Evolutionary conservation across 495 filamentous ascomycete species (phyloP).

Genomic region (Neurospora sp.): DNA sequence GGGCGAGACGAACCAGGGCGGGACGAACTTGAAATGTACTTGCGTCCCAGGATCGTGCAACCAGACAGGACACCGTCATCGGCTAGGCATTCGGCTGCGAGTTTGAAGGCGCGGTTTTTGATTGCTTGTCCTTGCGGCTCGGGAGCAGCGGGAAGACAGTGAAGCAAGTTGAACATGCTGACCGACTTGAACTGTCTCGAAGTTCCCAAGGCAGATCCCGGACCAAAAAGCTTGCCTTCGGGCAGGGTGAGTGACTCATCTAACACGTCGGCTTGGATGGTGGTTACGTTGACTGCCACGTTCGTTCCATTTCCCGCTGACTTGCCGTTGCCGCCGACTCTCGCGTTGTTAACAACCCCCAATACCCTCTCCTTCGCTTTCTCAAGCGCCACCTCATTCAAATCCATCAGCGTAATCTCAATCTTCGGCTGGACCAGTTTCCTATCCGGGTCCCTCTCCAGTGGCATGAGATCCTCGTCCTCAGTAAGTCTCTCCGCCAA

Average conservation of each 20-base stretch:
- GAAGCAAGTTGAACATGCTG: conserved; percentile 31
- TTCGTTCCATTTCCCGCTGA: background rate
- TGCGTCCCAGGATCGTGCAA: conserved; percentile 22
- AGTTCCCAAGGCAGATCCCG: background rate
- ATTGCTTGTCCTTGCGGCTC: conserved; percentile 3
- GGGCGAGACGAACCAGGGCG: conserved; percentile 13
- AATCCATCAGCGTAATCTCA: conserved; percentile 21
- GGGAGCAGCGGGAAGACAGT: conserved; percentile 24
- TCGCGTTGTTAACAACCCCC: background rate
- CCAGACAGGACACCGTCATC: conserved; percentile 27
- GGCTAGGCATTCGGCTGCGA: conserved; percentile 14
- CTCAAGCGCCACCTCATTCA: conserved; percentile 17
- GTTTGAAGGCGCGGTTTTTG: conserved; percentile 14
- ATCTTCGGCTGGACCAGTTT: background rate
- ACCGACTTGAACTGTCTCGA: conserved; percentile 23
- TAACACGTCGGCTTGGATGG: conserved; percentile 13
- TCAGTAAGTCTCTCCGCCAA: conserved; percentile 2
- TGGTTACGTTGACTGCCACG: background rate
- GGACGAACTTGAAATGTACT: background rate
- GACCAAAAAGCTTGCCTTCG: background rate
- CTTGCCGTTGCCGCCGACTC: background rate
- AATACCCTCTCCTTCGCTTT: conserved; percentile 8
- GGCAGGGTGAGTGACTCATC: background rate
- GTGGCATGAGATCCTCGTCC: background rate
- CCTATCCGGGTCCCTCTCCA: background rate